Conservation (phyloP, 805 yeast genomes). For the Teunomyces stri region DNA sequence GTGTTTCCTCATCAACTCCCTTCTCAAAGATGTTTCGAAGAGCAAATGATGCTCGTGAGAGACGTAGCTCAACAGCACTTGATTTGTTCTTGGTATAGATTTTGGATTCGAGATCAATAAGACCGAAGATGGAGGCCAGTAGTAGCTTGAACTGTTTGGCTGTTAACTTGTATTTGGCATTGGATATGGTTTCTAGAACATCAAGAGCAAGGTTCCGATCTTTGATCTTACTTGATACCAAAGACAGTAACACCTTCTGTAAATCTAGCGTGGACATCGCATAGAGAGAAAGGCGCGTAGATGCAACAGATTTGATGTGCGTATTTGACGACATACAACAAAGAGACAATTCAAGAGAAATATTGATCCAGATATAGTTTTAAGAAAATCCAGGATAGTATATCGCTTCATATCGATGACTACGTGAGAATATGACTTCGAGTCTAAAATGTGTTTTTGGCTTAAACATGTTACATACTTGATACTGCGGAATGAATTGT, state of each 20-base stretch:
- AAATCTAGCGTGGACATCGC: conserved; percentile 16
- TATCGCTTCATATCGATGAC: too few relatives aligned
- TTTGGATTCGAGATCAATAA: conserved; percentile 36
- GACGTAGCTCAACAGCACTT: conserved; percentile 24
- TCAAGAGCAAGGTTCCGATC: conserved; percentile 54
- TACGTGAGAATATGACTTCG: too few relatives aligned
- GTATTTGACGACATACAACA: background rate
- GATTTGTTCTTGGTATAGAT: conserved; percentile 22
- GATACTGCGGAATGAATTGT: background rate
- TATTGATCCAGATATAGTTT: too few relatives aligned
- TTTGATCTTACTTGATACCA: conserved; percentile 50
- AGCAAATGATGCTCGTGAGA: conserved; percentile 29
- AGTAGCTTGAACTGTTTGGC: conserved; percentile 23
- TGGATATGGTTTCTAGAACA: conserved; percentile 18
- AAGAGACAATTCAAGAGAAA: background rate
- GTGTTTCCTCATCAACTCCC: conserved; percentile 10
- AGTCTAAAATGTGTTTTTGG: background rate
- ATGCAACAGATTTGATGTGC: background rate
- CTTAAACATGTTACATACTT: background rate
- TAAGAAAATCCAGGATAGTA: too few relatives aligned
- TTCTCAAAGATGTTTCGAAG: conserved; percentile 25
- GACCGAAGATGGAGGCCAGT: conserved; percentile 21
- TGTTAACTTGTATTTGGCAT: conserved; percentile 16
- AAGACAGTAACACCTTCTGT: conserved; percentile 17
- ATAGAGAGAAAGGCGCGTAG: background rate